A percentile compares a stretch with the other conserved stretches of the same genome.
These are phyloP conservation scores for Beta vulgaris DNA, from an alignment of 148 eudicot species.

Conservation along the genomic window DNA sequence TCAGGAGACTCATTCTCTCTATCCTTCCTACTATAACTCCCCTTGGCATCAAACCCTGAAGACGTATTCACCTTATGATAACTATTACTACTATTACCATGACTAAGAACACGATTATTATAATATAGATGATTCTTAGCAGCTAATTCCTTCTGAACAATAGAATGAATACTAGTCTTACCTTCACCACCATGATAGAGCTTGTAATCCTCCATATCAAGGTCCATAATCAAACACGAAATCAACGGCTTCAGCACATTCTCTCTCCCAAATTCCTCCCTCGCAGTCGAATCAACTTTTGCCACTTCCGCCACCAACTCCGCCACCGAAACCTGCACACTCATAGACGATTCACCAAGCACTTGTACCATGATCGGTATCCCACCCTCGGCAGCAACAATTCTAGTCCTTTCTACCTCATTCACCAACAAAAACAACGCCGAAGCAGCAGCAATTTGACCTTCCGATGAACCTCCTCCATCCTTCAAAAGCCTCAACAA, in stretches of 20 bases:
- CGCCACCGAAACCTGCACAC: constrained; percentile 55
- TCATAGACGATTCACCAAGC: constrained; percentile 47
- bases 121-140: constrained; percentile 29
- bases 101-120: constrained; percentile 7
- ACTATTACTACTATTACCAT: constrained; percentile 8
- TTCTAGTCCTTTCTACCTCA: constrained; percentile 39
- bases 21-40: constrained; percentile 39
- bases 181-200: constrained; percentile 26
- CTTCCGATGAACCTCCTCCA: constrained; percentile 51
- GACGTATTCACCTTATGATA: constrained; percentile 32
- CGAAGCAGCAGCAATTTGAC: constrained; percentile 58
- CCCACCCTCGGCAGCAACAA: constrained; percentile 39
- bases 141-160: constrained; percentile 53
- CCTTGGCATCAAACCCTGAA: constrained; percentile 42
- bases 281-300: constrained; percentile 48
- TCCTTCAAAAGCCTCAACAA: constrained; percentile 61
- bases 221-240: constrained; percentile 55
- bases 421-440: constrained; percentile 51
- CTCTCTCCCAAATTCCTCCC: constrained; percentile 73
- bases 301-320: constrained; percentile 61
- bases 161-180: constrained; percentile 50
- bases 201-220: constrained; percentile 47
- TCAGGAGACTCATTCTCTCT: constrained; percentile 50
- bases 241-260: constrained; percentile 61
- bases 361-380: constrained; percentile 51